phyloP scores from a whole-genome alignment of 2,329 filamentous ascomycete genomes.

The Pezicula rhizophila region DNA sequence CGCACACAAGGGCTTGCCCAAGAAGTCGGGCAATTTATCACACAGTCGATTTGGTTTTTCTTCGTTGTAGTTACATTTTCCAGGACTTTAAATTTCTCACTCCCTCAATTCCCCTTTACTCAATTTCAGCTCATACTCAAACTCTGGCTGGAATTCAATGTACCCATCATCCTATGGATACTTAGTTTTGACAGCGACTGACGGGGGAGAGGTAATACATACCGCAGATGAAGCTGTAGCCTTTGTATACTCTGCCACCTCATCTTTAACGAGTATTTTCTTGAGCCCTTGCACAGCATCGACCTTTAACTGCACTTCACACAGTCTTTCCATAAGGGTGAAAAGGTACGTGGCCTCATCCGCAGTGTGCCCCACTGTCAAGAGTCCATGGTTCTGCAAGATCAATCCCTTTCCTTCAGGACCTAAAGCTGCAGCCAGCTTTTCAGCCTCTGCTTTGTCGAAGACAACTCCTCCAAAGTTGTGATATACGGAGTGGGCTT shows the following conservation, averaged over 20 bases:
- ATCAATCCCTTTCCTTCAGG: slow-evolving; percentile 32
- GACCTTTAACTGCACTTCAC: not conserved
- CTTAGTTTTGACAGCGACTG: slow-evolving; percentile 18
- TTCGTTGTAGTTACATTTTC: not conserved
- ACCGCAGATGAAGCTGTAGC: not conserved
- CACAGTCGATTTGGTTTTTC: too few species aligned
- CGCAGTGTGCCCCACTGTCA: slow-evolving; percentile 26
- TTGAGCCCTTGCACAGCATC: not conserved
- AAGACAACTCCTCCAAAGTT: slow-evolving; percentile 42
- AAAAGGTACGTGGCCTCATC: slow-evolving; percentile 37
- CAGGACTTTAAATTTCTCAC: not conserved
- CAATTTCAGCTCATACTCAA: not conserved
- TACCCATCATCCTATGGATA: not conserved
- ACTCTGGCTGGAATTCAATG: not conserved
- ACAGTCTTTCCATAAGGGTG: slow-evolving; percentile 11
- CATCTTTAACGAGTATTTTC: not conserved
- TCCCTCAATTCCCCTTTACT: not conserved
- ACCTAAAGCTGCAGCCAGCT: slow-evolving; percentile 22
- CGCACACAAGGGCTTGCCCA: too few species aligned
- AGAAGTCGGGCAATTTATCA: too few species aligned
- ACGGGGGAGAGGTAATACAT: not conserved
- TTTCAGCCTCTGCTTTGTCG: slow-evolving; percentile 31
- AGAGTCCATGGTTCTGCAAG: slow-evolving; percentile 32
- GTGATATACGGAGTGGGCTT: slow-evolving; percentile 25
- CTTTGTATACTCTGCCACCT: not conserved